A percentile compares a stretch with the other conserved stretches of the same genome.
These are phyloP conservation scores for Aspergillaceae sp. DNA, from an alignment of 2,329 filamentous ascomycete species.

Conservation along the genomic window DNA sequence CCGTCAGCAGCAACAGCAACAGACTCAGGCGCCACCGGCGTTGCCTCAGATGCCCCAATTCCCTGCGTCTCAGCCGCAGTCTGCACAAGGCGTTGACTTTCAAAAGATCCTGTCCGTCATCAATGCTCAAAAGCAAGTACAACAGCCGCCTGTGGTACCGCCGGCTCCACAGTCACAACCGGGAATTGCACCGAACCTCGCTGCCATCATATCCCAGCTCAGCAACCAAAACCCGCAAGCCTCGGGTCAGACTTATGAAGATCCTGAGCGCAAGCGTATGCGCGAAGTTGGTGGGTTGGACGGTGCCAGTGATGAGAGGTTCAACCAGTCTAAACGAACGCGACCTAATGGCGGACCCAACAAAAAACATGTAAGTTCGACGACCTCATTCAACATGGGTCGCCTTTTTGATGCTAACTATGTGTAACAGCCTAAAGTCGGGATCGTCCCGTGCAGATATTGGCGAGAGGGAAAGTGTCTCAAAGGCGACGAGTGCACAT, in stretches of 20 bases:
- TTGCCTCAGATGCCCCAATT: slow-evolving; percentile 23
- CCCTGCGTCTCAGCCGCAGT: slow-evolving; percentile 15
- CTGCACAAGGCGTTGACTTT: slow-evolving; percentile 26
- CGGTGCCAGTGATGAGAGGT: slow-evolving; percentile 22
- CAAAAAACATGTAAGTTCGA: slow-evolving; percentile 29
- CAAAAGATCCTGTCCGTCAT: slow-evolving; percentile 34
- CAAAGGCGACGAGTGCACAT: slow-evolving; percentile 47
- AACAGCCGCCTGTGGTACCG: slow-evolving; percentile 19
- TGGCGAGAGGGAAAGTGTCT: slow-evolving; percentile 47
- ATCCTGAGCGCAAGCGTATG: slow-evolving; percentile 34
- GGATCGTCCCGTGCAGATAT: slow-evolving; percentile 43
- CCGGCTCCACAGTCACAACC: slow-evolving; percentile 20
- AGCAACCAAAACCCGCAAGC: slow-evolving; percentile 17
- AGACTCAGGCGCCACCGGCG: slow-evolving; percentile 15
- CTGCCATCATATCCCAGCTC: slow-evolving; percentile 27
- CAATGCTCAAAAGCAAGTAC: slow-evolving; percentile 29
- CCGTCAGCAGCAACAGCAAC: slow-evolving; percentile 21
- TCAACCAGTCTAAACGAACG: slow-evolving; percentile 27
- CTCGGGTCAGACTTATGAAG: slow-evolving; percentile 23
- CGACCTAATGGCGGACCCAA: slow-evolving; percentile 22
- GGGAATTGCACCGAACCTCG: slow-evolving; percentile 25
- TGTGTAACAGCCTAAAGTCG: slow-evolving; percentile 31
- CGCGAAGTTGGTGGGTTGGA: slow-evolving; percentile 28
- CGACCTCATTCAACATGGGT: background rate
- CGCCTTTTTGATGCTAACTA: slow-evolving; percentile 5